Percentiles rank a stretch among this genome's conserved stretches.
Conservation (phyloP, 176 grass and related monocot species). For the Carex pumila region DNA sequence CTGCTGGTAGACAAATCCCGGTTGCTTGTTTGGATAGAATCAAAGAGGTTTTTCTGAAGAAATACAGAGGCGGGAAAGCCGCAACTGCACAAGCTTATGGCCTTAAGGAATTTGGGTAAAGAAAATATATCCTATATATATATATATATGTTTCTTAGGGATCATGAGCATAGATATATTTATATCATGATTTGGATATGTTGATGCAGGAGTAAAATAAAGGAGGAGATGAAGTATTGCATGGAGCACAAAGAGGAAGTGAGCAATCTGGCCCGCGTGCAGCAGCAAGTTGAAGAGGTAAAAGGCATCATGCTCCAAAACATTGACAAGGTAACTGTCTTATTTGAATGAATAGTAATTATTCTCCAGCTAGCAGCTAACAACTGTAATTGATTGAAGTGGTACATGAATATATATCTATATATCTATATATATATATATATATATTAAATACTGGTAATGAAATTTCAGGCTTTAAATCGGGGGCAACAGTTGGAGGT, state of each 20-base stretch:
- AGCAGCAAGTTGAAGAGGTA: conserved; percentile 69
- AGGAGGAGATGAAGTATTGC: conserved; percentile 82
- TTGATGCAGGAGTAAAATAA: conserved; percentile 47
- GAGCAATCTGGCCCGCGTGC: conserved; percentile 55
- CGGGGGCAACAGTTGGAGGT: conserved; percentile 44
- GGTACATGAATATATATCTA: not conserved
- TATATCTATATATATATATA: not conserved
- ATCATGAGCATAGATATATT: not conserved
- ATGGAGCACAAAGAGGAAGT: conserved; percentile 66
- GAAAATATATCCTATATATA: not conserved
- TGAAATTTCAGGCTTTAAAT: conserved; percentile 39
- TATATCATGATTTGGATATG: not conserved
- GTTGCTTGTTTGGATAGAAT: conserved; percentile 72
- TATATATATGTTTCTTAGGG: not conserved
- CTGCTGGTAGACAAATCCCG: conserved; percentile 51
- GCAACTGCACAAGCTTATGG: conserved; percentile 59
- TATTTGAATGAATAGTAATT: not conserved
- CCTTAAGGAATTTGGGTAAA: conserved; percentile 88
- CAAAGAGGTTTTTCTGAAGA: conserved; percentile 67
- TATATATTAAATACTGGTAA: not conserved
- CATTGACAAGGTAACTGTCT: conserved; percentile 53
- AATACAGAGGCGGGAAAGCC: conserved; percentile 65
- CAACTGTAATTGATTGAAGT: not conserved
- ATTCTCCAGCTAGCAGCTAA: not conserved
- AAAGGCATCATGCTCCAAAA: conserved; percentile 83